A percentile compares a stretch with the other conserved stretches of the same genome.
phyloP scores from a whole-genome alignment of 1,284 basidiomycete genomes.

The Vanrija sp. region DNA sequence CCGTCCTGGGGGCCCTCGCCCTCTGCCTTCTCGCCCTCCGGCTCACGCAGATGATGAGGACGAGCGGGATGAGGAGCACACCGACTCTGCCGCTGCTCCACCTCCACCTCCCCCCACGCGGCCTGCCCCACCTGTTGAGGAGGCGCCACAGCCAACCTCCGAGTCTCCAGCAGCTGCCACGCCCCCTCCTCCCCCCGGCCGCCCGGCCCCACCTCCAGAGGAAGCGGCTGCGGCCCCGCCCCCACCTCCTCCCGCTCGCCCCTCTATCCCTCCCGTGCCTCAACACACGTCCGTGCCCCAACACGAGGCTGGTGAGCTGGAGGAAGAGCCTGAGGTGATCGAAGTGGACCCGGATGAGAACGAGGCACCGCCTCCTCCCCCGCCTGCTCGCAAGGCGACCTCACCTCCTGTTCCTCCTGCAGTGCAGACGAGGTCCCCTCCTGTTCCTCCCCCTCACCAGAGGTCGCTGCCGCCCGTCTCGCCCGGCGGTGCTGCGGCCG shows the following conservation, averaged over 20 bases:
- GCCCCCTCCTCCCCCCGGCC: slow-evolving; percentile 1
- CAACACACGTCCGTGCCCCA: no score
- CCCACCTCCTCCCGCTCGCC: not conserved
- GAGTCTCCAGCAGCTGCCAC: slow-evolving; percentile 10
- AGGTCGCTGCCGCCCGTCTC: slow-evolving; percentile 3
- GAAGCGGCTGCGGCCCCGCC: slow-evolving; percentile 13
- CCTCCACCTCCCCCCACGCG: slow-evolving; percentile 1
- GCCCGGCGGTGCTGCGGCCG: not conserved
- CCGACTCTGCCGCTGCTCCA: slow-evolving; percentile 12
- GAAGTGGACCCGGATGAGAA: slow-evolving; percentile 16
- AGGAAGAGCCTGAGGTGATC: not conserved
- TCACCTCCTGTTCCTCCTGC: no score
- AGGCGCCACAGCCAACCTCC: not conserved
- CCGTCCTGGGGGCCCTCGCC: no score
- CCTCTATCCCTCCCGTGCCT: no score
- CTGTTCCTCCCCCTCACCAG: no score
- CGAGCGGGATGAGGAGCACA: slow-evolving; percentile 31
- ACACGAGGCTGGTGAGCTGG: not conserved
- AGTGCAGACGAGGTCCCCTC: no score
- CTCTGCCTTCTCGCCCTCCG: not conserved
- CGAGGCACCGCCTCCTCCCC: slow-evolving; percentile 5
- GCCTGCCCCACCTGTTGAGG: not conserved
- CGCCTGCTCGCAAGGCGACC: slow-evolving; percentile 9
- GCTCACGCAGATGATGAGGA: slow-evolving; percentile 23
- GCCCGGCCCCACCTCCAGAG: not conserved